Evolutionary conservation across 2,329 filamentous ascomycete genomes (phyloP).

Genomic region (Alternaria alternata): DNA sequence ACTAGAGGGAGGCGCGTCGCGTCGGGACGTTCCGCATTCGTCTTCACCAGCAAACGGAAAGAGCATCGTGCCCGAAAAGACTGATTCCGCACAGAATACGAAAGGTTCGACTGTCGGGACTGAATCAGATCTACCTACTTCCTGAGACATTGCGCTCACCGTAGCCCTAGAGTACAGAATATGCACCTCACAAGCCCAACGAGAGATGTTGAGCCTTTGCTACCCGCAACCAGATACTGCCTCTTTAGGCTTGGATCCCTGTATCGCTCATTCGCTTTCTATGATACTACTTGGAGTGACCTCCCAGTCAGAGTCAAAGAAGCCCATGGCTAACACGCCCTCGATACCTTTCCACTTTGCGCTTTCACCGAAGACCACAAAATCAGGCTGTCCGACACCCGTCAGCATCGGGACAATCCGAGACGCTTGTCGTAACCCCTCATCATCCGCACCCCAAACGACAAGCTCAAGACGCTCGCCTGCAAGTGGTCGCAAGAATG

Average conservation of each 20-base stretch:
- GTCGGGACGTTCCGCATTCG: slow-evolving; percentile 12
- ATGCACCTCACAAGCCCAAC: not conserved
- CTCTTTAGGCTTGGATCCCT: not conserved
- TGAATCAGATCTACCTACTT: not conserved
- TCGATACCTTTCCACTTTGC: slow-evolving; percentile 62
- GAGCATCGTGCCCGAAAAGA: not conserved
- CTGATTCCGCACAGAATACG: not conserved
- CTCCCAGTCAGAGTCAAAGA: slow-evolving; percentile 64
- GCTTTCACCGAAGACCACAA: slow-evolving; percentile 58
- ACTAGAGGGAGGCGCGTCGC: slow-evolving; percentile 24
- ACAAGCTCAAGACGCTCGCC: slow-evolving; percentile 62
- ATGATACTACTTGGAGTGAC: slow-evolving; percentile 58
- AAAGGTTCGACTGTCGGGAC: not conserved
- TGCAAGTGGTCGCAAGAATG: slow-evolving; percentile 61
- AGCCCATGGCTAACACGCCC: slow-evolving; percentile 63
- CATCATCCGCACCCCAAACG: slow-evolving; percentile 62
- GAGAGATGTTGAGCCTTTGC: not conserved
- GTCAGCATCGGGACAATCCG: slow-evolving; percentile 64
- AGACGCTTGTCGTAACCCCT: slow-evolving; percentile 59
- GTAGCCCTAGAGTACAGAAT: not conserved
- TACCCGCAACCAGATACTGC: not conserved
- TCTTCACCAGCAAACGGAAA: slow-evolving; percentile 18
- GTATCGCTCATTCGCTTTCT: slow-evolving; percentile 8
- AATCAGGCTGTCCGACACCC: slow-evolving; percentile 66
- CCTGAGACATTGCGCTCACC: not conserved